Evolutionary conservation across 2,329 filamentous ascomycete species (phyloP).

Genomic region (Calonectria fujianensis): DNA sequence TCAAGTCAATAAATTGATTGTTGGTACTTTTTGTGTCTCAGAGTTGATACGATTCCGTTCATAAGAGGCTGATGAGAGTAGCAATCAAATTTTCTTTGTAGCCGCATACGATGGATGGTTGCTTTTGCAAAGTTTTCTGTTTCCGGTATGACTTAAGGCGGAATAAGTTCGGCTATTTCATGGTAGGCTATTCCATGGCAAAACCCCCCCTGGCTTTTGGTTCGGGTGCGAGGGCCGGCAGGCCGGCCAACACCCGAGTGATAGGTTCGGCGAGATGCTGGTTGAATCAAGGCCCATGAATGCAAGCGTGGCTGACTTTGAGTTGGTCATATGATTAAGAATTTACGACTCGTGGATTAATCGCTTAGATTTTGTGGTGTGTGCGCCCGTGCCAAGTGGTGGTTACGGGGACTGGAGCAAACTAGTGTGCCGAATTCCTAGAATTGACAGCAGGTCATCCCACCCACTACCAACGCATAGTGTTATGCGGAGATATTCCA

Average conservation of each 20-base stretch:
- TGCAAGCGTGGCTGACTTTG: background rate
- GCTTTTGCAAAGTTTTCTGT: background rate
- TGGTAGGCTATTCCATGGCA: background rate
- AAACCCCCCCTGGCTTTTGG: background rate
- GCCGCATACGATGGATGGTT: background rate
- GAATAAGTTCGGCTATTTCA: background rate
- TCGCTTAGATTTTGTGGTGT: background rate
- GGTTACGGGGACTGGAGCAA: background rate
- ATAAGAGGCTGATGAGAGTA: background rate
- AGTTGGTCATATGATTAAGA: background rate
- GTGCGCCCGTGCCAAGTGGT: background rate
- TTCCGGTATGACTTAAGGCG: background rate
- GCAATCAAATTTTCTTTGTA: background rate
- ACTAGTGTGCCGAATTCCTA: background rate
- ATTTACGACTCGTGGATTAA: background rate
- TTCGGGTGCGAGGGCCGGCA: background rate
- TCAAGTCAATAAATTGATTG: background rate
- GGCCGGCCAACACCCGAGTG: background rate
- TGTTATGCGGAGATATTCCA: background rate
- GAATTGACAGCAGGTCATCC: background rate
- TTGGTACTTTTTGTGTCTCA: background rate
- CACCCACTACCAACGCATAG: background rate
- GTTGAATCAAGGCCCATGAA: background rate
- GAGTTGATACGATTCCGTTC: background rate
- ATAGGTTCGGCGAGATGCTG: background rate